Evolutionary conservation across 306 rosid genomes (phyloP), one percentile per base, ranked within the genome.

Genomic region (Hippophae rhamnoides): DNA sequence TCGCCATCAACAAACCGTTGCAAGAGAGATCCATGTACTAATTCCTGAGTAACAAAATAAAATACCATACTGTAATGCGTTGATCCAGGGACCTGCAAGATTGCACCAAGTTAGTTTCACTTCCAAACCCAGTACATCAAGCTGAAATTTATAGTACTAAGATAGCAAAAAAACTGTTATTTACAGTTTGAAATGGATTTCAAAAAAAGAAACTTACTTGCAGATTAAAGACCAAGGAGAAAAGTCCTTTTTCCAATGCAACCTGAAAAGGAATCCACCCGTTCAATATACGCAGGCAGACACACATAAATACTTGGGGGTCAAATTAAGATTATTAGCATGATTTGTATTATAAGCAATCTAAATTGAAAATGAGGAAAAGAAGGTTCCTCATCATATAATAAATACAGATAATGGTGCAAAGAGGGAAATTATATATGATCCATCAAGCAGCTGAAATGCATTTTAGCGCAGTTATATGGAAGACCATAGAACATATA

Each of bases 1-100:
- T 92, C 99, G 41, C 95, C 96, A 7, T 92, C 99, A 72, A 92
- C 96, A 80, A 92, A 92, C 42, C 90, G 86, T 73, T 92, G 95
- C 85, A 92, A 79, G 60, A 92, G 95, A 63, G 99, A 85, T 69
- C 95, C 96, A 56, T 82, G 85, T 78, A 78, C 85, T 66, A 92
- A 78, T 60, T 80, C 88, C 71, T 74, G 85, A 14, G 85, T 78
- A 74, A 92, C 99, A 72, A 88, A 92, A 80, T 92, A 92, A 65
- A 92, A 92, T 60, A 92, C 89, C 99, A 92, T 92, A 73, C 99
- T 87, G 60, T 92, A 88, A 73, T 92, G 96, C 41, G 87, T 85
- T 73, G 99, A 92, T 5, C 73, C 96, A 52, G 99, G 99, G 66
- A 92, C 96, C 99, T 92, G 75, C 64, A 71, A 62, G 13, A 61